Evolutionary conservation across 2,329 filamentous ascomycete species (phyloP), one percentile per base, ranked within the genome.

Genomic region (Pyrenochaeta sp.): DNA sequence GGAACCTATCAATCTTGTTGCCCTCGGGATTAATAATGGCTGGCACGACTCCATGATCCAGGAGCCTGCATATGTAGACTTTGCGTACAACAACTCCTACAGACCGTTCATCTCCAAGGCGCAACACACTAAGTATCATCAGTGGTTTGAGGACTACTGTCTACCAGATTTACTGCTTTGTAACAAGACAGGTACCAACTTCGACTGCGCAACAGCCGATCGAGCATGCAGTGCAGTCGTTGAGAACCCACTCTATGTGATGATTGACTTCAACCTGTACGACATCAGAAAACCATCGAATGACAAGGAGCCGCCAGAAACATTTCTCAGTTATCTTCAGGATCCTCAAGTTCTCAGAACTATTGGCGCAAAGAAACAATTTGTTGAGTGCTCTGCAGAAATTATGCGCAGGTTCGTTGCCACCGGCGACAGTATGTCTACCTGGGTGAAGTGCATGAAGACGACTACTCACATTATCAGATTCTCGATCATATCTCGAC

Each of bases 311-410:
- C 82, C 82, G 2, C 76, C 78, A 48, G 51, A 58, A 0, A 81
- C 77, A 61, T 84, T 79, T 57, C 60, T 69, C 14, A 70, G 74
- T 13, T 86, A 83, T 61, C 74, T 86, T 24, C 82, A 83, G 62
- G 72, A 70, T 1, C 63, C 75, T 0, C 53, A 66, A 6, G 74
- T 83, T 1, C 77, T 80, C 50, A 63, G 69, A 9, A 80, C 80
- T 0, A 78, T 86, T 30, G 82, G 82, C 7, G 82, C 80, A 0
- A 77, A 72, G 54, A 74, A 73, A 35, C 85, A 83, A 56, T 86
- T 78, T 68, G 77, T 77, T n/a, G 65, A 69, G 6, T 70, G 65
- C 22, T 76, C 72, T 52, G 76, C 60, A 49, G 61, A 73, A 1
- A 74, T 79, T 0, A 60, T 58, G 30, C 55, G 53, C 13, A 76